Conservation (phyloP, 257 asterid genomes). For the Schizonepeta tenuifolia region DNA sequence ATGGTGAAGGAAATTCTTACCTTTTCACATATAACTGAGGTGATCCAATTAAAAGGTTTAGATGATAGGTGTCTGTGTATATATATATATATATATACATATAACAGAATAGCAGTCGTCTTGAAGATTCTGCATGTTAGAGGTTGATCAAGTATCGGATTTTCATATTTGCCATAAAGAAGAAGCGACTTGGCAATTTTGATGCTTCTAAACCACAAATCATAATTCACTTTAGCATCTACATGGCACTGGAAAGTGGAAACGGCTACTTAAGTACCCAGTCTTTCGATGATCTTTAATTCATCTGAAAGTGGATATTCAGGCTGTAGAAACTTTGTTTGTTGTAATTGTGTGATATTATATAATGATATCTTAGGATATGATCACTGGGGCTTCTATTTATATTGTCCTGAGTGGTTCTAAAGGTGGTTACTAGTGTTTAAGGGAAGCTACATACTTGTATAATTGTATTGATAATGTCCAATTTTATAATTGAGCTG, state of each 20-base stretch:
- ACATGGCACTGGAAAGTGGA: neutral
- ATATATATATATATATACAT: too few species aligned
- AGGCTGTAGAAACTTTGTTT: constrained; percentile 5
- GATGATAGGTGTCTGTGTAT: constrained; percentile 14
- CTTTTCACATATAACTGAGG: neutral
- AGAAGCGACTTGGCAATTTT: constrained; percentile 11
- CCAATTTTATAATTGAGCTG: constrained; percentile 15
- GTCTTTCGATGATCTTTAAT: neutral
- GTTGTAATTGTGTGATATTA: neutral
- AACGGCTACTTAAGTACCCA: neutral
- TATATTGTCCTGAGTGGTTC: constrained; percentile 23
- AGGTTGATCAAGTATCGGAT: neutral
- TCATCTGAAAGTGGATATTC: constrained; percentile 15
- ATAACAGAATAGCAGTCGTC: neutral
- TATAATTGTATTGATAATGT: constrained; percentile 6
- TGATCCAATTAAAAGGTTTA: constrained; percentile 16
- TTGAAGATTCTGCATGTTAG: constrained; percentile 17
- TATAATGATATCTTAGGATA: constrained; percentile 23
- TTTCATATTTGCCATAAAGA: constrained; percentile 18
- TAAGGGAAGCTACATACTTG: constrained; percentile 16
- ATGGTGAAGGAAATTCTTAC: constrained; percentile 6
- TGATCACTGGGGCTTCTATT: constrained; percentile 16
- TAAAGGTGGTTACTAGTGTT: constrained; percentile 14
- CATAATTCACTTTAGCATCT: neutral
- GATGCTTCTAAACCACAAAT: constrained; percentile 22